Evolutionary conservation across 164 flowering plant genomes (phyloP).

Genomic region (Macadamia integrifolia): DNA sequence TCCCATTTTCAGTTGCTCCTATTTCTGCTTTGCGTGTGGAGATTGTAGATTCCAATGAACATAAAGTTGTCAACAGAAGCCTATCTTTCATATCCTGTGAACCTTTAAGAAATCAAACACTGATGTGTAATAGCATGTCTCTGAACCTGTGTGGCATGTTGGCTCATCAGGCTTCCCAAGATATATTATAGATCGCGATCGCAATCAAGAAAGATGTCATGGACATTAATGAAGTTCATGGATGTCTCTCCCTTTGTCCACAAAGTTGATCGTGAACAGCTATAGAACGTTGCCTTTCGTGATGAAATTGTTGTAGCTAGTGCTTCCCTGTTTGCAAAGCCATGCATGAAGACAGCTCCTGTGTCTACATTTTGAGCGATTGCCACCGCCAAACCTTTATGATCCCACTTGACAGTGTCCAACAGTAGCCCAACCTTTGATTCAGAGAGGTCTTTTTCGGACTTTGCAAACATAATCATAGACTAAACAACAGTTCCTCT

Average conservation of each 20-base stretch:
- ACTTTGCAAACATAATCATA: conserved; percentile 7
- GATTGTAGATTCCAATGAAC: conserved; percentile 72
- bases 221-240: conserved; percentile 75
- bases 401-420: conserved; percentile 87
- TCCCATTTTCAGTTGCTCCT: conserved; percentile 30
- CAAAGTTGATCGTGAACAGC: conserved; percentile 70
- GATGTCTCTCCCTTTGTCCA: conserved; percentile 98
- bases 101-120: conserved; percentile 37
- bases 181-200: conserved; percentile 92
- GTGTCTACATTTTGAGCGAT: conserved; percentile 93
- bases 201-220: conserved; percentile 82
- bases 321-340: conserved; percentile 86
- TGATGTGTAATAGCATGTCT: conserved; percentile 81
- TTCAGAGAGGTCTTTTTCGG: conserved; percentile 1
- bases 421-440: conserved; percentile 45
- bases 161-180: conserved; percentile 96
- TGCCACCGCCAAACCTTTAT: conserved; percentile 95
- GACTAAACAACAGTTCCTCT: not conserved
- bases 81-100: conserved; percentile 38
- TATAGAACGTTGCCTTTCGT: conserved; percentile 84
- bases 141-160: conserved; percentile 90
- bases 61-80: conserved; percentile 63
- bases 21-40: conserved; percentile 59
- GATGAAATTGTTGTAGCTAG: conserved; percentile 61
- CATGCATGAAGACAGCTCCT: conserved; percentile 96